Base-by-base conservation (phyloP, 2,329 filamentous ascomycete genomes). In the Davidsoniella australis region DNA sequence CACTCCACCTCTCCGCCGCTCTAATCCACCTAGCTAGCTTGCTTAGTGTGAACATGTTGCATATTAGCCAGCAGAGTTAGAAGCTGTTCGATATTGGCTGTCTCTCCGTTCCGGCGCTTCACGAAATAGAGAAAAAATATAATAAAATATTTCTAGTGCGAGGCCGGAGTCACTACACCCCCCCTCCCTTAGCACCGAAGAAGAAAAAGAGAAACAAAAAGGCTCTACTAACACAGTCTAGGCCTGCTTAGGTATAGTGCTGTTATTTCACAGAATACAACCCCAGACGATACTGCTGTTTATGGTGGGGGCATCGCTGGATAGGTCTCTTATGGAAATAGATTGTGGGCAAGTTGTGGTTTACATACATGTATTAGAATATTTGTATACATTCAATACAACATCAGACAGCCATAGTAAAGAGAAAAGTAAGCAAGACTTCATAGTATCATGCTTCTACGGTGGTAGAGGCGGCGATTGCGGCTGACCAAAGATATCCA, bases 91-190 rank as follows among this genome's bases (percentile, higher is more conserved):
- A 46, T 14, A 45, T 14, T 37, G 29, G 17, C 5, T 14, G 14
- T 33, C 29, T 23, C 17, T 24, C 29, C 12, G 36, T 36, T 46
- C 44, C 36, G 29, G 12, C 14, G 17, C 26, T 46, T 46, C 33
- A 37, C 17, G 23, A 24, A 9, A 23, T n/a, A 46, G 14, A 3
- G 4, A 26, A n/a, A 33, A 33, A 33, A 33, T 33, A 33, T 33
- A 33, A 33, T 33, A 33, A 33, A 20, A 16, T 26, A 26, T n/a
- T 4, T n/a, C 16, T 40, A 48, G 46, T 41, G 46, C 46, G 46
- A 48, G 46, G 39, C 46, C 46, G 46, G 46, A 48, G 46, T 41
- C 26, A 36, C 17, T 17, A 26, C 46, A 41, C 37, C 24, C 37
- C 42, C n/a, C 16, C 38, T 23, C 20, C 37, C 39, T 18, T 17